Evolutionary conservation across 164 flowering plant species (phyloP).

Genomic region (Liriodendron chinense): DNA sequence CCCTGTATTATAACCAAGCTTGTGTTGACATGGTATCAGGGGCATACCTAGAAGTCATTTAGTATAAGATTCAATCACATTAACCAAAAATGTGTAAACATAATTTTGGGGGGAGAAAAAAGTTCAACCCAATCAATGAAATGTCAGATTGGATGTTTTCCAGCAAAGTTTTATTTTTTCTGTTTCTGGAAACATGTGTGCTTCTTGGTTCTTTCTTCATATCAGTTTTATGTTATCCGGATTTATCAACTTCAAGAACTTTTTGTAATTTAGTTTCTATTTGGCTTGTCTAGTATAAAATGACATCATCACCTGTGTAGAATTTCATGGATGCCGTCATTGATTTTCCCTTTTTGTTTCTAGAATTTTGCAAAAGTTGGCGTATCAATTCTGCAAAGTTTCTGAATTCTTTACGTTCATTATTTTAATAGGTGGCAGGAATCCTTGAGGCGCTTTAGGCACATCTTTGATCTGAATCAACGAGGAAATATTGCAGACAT

Average conservation of each 20-base stretch:
- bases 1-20: no score
- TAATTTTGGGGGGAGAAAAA: no score
- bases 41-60: no score
- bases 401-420: constrained; percentile 13
- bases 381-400: background rate
- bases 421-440: constrained; percentile 73
- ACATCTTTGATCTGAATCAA: constrained; percentile 56
- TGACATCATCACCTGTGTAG: background rate
- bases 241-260: background rate
- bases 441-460: constrained; percentile 73
- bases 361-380: background rate
- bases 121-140: no score
- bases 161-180: no score
- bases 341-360: background rate
- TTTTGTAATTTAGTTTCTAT: background rate
- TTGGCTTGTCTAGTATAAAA: background rate
- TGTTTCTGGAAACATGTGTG: no score
- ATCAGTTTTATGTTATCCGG: background rate
- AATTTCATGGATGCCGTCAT: background rate
- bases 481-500: constrained; percentile 30
- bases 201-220: background rate
- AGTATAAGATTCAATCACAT: no score
- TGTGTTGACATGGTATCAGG: no score
- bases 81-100: no score
- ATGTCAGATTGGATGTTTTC: no score